Evolutionary conservation across 2,329 filamentous ascomycete genomes (phyloP).

Genomic region (Zymoseptoria ardabiliae): DNA sequence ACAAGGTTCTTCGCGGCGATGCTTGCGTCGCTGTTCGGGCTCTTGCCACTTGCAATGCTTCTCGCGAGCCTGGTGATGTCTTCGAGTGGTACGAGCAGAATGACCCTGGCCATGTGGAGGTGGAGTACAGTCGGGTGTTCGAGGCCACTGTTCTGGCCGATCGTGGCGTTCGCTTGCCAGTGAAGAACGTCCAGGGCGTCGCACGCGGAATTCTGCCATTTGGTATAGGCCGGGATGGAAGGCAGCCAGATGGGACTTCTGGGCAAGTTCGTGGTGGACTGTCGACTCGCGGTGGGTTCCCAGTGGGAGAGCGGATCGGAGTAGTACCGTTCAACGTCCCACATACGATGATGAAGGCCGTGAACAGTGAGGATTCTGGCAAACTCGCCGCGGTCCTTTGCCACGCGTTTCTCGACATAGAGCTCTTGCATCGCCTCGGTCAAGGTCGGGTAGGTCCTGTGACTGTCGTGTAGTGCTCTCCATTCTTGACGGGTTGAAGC

Average conservation of each 20-base stretch:
- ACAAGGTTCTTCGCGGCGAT: conserved; percentile 19
- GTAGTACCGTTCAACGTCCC: conserved; percentile 43
- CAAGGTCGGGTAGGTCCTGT: conserved; percentile 27
- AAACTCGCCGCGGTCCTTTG: conserved; percentile 41
- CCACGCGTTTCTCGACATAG: conserved; percentile 44
- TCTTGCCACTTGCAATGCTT: conserved; percentile 24
- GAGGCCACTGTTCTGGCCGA: conserved; percentile 42
- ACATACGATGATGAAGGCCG: conserved; percentile 44
- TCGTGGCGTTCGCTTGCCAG: conserved; percentile 49
- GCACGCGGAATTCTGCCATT: conserved; percentile 42
- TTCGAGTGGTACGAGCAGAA: conserved; percentile 44
- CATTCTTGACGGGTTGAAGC: conserved; percentile 19
- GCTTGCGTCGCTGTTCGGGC: conserved; percentile 1
- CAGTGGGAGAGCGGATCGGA: conserved; percentile 38
- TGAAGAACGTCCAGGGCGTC: conserved; percentile 50
- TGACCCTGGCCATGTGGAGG: conserved; percentile 47
- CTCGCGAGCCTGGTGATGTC: conserved; percentile 40
- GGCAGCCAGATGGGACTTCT: conserved; percentile 38
- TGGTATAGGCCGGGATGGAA: conserved; percentile 40
- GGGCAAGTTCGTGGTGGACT: conserved; percentile 13
- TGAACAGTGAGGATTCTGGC: conserved; percentile 44
- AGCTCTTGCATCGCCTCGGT: conserved; percentile 38
- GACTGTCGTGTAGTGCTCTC: conserved; percentile 10
- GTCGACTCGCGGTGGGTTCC: conserved; percentile 19
- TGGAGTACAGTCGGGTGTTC: conserved; percentile 51